A percentile compares a stretch with the other conserved stretches of the same genome.
Evolutionary conservation across 2,329 filamentous ascomycete genomes (phyloP).

Genomic region (Epichloe amarillans): DNA sequence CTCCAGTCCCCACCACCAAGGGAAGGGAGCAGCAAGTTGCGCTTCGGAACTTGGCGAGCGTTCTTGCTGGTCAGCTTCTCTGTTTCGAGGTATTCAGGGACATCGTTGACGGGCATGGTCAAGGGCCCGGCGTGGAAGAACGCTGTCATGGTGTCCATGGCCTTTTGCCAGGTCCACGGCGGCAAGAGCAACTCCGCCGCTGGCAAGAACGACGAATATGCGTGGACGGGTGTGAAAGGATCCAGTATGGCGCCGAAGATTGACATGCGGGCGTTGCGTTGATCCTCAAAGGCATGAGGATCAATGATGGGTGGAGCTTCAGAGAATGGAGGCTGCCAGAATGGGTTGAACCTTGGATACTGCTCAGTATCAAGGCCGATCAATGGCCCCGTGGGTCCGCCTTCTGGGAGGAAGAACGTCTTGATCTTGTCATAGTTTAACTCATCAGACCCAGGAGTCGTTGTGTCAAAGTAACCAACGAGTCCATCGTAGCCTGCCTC

Average conservation of each 20-base stretch:
- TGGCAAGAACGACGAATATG: conserved; percentile 22
- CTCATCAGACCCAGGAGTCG: too few relatives aligned
- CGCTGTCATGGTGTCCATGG: conserved; percentile 24
- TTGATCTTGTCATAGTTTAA: too few relatives aligned
- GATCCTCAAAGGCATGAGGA: too few relatives aligned
- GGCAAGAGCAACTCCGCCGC: conserved; percentile 15
- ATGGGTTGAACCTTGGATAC: too few relatives aligned
- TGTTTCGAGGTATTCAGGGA: not conserved
- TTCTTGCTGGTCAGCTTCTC: not conserved
- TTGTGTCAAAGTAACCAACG: too few relatives aligned
- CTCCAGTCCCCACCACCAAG: not conserved
- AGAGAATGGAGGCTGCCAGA: not conserved
- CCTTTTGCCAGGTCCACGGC: conserved; percentile 23
- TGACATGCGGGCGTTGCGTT: too few relatives aligned
- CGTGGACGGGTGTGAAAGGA: conserved; percentile 24
- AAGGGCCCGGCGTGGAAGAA: conserved; percentile 27
- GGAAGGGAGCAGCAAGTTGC: not conserved
- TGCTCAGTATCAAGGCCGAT: too few relatives aligned
- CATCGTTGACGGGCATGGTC: conserved; percentile 5
- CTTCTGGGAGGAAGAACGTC: too few relatives aligned
- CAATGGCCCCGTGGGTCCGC: too few relatives aligned
- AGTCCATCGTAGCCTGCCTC: too few relatives aligned
- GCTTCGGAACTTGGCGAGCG: not conserved
- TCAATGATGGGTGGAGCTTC: not conserved
- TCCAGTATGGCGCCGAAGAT: conserved; percentile 22